Evolutionary conservation across 805 yeast species (phyloP).

Genomic region (Yarrowia sp.): DNA sequence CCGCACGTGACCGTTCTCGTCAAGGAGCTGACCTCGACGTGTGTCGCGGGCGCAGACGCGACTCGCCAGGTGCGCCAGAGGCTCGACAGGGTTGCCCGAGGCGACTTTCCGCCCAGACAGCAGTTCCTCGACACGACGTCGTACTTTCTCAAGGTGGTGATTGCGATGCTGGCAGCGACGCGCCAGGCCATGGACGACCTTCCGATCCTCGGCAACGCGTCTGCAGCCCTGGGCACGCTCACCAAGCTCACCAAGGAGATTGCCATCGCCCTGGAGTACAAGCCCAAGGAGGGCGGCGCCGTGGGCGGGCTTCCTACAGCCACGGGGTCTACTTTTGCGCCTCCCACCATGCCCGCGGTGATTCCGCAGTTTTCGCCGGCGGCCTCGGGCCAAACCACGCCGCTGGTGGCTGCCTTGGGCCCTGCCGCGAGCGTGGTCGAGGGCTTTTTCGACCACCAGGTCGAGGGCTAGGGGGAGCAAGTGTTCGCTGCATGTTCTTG

Average conservation of each 20-base stretch:
- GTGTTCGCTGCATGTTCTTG: too few relatives aligned
- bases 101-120: constrained; percentile 42
- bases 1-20: constrained; percentile 59
- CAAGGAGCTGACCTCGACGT: constrained; percentile 72
- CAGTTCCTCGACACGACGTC: constrained; percentile 84
- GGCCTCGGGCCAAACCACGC: constrained; percentile 38
- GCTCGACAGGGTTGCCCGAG: constrained; percentile 39
- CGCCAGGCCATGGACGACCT: constrained; percentile 78
- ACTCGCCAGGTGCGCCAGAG: constrained; percentile 62
- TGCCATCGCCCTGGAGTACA: constrained; percentile 69
- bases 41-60: constrained; percentile 78
- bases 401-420: constrained; percentile 43
- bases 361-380: constrained; percentile 27
- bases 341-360: constrained; percentile 26
- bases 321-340: not conserved
- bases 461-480: not conserved
- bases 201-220: constrained; percentile 72
- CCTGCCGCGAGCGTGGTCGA: constrained; percentile 43
- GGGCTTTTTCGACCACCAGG: constrained; percentile 24
- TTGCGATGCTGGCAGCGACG: constrained; percentile 78
- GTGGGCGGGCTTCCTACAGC: not conserved
- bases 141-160: constrained; percentile 74
- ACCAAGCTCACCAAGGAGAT: constrained; percentile 91
- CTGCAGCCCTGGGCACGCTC: constrained; percentile 74
- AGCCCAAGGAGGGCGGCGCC: constrained; percentile 5